Evolutionary conservation across 257 asterid species (phyloP).

Genomic region (Penstemon newberryi): DNA sequence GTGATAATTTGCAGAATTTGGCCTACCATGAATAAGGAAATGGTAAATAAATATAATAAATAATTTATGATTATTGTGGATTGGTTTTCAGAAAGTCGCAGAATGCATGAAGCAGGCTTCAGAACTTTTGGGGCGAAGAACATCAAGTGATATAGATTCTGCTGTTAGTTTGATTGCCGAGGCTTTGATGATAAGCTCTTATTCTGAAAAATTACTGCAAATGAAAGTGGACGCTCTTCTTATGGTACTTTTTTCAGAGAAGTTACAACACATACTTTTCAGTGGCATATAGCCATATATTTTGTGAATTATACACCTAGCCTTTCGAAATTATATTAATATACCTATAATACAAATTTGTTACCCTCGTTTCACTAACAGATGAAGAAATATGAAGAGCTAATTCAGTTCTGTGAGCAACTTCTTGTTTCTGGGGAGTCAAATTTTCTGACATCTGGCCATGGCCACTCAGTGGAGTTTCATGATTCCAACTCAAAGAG

Average conservation of each 20-base stretch:
- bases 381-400: constrained; percentile 84
- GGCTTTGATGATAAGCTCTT: constrained; percentile 73
- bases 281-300: constrained; percentile 7
- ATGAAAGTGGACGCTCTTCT: constrained; percentile 86
- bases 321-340: constrained; percentile 13
- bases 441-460: constrained; percentile 39
- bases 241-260: constrained; percentile 54
- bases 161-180: constrained; percentile 67
- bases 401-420: constrained; percentile 68
- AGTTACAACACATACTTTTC: constrained; percentile 18
- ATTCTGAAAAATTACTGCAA: constrained; percentile 63
- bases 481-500: constrained; percentile 47
- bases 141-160: constrained; percentile 51
- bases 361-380: constrained; percentile 39
- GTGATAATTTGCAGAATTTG: not conserved
- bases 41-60: constrained; percentile 7
- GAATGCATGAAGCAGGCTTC: constrained; percentile 60
- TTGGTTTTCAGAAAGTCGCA: constrained; percentile 64
- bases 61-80: constrained; percentile 6
- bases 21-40: constrained; percentile 1
- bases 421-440: constrained; percentile 53
- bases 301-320: constrained; percentile 10
- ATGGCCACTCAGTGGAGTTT: constrained; percentile 35
- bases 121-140: constrained; percentile 57
- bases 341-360: constrained; percentile 22